A percentile compares a stretch with the other conserved stretches of the same genome.
Conservation (phyloP, 768 basidiomycete genomes). For the Asterophora parasitica region DNA sequence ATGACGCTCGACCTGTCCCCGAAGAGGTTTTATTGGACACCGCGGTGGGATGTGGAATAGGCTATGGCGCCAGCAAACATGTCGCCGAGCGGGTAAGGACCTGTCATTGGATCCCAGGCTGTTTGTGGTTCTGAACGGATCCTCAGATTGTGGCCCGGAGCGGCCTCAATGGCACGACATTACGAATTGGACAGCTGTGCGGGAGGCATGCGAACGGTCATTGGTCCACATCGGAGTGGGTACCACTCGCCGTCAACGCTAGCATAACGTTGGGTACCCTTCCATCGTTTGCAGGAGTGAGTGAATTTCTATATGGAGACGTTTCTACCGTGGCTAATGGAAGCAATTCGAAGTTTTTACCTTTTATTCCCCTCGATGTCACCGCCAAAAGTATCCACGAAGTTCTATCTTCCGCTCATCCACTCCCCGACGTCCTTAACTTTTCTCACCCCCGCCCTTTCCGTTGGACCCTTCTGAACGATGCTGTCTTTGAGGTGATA, state of each 20-base stretch:
- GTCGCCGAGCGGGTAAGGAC: constrained; percentile 30
- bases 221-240: constrained; percentile 34
- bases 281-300: constrained; percentile 22
- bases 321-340: too few species aligned
- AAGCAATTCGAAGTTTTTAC: background rate
- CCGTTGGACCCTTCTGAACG: background rate
- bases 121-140: background rate
- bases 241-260: constrained; percentile 31
- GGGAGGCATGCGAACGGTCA: constrained; percentile 27
- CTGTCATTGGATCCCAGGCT: background rate
- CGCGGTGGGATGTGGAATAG: constrained; percentile 28
- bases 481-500: background rate
- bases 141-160: constrained; percentile 23
- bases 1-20: constrained; percentile 23
- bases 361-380: constrained; percentile 3
- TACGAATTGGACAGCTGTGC: constrained; percentile 31
- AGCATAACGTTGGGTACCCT: constrained; percentile 22
- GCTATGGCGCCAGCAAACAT: constrained; percentile 45
- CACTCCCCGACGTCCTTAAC: background rate
- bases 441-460: constrained; percentile 2
- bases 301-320: constrained; percentile 5
- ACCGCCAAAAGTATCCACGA: constrained; percentile 1
- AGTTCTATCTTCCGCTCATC: background rate
- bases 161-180: constrained; percentile 23
- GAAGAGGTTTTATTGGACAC: constrained; percentile 31